Conservation (phyloP, 176 grass and related monocot genomes). For the Stipa capillata region DNA sequence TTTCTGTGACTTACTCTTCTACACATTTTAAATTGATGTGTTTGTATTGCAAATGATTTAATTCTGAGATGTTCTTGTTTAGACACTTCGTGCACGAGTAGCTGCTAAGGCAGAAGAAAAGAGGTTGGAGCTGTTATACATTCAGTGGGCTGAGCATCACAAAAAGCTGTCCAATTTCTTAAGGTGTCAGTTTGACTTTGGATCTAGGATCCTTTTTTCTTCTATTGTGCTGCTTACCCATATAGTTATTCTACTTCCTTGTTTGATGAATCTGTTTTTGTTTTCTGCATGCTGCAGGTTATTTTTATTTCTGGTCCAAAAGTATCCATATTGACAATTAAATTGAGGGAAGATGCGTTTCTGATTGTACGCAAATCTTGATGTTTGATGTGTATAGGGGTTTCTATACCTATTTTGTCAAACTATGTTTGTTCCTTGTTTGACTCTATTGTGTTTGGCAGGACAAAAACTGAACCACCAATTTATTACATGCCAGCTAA, state of each 20-base stretch:
- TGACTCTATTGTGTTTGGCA: slow-evolving; percentile 42
- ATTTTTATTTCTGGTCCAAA: slow-evolving; percentile 99
- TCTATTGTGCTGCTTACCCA: neutral
- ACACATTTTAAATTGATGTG: neutral
- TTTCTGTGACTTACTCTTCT: slow-evolving; percentile 14
- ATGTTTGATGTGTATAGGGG: slow-evolving; percentile 44
- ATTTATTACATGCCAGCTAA: slow-evolving; percentile 93
- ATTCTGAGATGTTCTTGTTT: slow-evolving; percentile 15
- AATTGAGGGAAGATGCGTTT: slow-evolving; percentile 93
- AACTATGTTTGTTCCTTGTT: slow-evolving; percentile 25
- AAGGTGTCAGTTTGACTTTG: slow-evolving; percentile 47
- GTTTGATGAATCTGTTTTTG: slow-evolving; percentile 17
- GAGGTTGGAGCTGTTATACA: slow-evolving; percentile 81
- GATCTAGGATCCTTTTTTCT: neutral
- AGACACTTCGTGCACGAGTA: slow-evolving; percentile 86
- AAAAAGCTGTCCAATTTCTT: slow-evolving; percentile 96
- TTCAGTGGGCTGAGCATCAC: slow-evolving; percentile 93
- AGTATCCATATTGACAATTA: slow-evolving; percentile 99
- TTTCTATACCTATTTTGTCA: slow-evolving; percentile 17
- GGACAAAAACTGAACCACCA: slow-evolving; percentile 87
- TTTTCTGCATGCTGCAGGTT: slow-evolving; percentile 74
- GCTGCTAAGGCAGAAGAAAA: slow-evolving; percentile 96
- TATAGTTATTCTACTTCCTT: slow-evolving; percentile 14
- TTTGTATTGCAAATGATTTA: slow-evolving; percentile 23
- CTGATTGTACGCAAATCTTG: slow-evolving; percentile 62